Conservation (phyloP, 106 monocot species). For the Acorus calamus region DNA sequence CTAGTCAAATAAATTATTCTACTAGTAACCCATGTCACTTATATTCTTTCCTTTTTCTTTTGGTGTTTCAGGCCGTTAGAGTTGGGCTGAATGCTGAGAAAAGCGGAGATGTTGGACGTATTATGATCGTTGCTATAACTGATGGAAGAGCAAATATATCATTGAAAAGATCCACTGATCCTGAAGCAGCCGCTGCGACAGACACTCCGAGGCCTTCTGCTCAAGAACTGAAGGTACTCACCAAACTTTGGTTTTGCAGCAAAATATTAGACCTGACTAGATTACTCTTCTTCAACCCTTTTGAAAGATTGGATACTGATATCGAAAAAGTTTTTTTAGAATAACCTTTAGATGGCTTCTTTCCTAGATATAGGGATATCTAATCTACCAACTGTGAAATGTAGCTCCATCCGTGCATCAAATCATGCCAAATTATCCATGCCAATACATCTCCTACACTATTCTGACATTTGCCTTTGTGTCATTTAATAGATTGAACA, state of each 20-base stretch:
- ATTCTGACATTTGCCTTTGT: too few species aligned
- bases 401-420: too few species aligned
- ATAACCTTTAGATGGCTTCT: too few species aligned
- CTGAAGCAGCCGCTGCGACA: slow-evolving; percentile 60
- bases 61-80: slow-evolving; percentile 66
- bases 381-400: too few species aligned
- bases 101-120: slow-evolving; percentile 96
- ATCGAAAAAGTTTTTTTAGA: too few species aligned
- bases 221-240: slow-evolving; percentile 88
- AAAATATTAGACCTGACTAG: not conserved
- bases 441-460: too few species aligned
- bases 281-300: slow-evolving; percentile 2
- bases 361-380: too few species aligned
- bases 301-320: not conserved
- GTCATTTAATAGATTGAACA: too few species aligned
- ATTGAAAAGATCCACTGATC: slow-evolving; percentile 82
- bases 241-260: not conserved
- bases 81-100: slow-evolving; percentile 99
- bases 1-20: too few species aligned
- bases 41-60: slow-evolving; percentile 7
- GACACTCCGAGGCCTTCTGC: slow-evolving; percentile 77
- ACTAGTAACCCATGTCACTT: not conserved
- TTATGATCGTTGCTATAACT: slow-evolving; percentile 98
- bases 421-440: too few species aligned
- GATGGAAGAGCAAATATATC: slow-evolving; percentile 99